Evolutionary conservation across 2,329 filamentous ascomycete genomes (phyloP).

Genomic region (Penicillium polonicum): DNA sequence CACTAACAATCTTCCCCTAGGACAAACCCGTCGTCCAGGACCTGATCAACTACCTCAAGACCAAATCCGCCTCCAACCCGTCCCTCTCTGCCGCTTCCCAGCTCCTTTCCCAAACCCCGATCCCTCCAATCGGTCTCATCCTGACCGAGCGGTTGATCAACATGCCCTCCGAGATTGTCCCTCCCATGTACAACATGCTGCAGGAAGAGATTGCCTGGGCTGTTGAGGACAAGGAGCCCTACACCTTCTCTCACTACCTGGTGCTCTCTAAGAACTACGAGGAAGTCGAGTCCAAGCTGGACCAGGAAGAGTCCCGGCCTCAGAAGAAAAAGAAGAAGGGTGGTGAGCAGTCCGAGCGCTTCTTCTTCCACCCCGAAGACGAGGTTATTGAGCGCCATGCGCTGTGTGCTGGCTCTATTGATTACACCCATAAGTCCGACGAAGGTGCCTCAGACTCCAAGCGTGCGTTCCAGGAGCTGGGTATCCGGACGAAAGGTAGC

Average conservation of each 20-base stretch:
- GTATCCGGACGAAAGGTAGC: conserved; percentile 78
- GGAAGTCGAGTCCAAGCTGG: conserved; percentile 79
- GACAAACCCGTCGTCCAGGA: conserved; percentile 70
- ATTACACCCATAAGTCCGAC: conserved; percentile 74
- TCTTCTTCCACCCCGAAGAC: conserved; percentile 96
- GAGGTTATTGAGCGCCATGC: conserved; percentile 81
- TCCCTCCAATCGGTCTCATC: conserved; percentile 72
- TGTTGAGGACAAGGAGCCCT: conserved; percentile 85
- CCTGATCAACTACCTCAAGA: conserved; percentile 68
- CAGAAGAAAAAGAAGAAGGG: conserved; percentile 66
- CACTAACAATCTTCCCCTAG: conserved; percentile 29
- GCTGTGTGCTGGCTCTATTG: conserved; percentile 65
- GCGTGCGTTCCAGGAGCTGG: conserved; percentile 89
- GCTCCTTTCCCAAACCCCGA: conserved; percentile 56
- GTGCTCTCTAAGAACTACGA: conserved; percentile 89
- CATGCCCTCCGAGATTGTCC: conserved; percentile 88
- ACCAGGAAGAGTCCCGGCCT: conserved; percentile 61
- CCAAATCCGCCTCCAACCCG: conserved; percentile 53
- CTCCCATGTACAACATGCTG: conserved; percentile 93
- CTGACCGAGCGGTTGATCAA: conserved; percentile 95
- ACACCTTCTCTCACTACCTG: conserved; percentile 89
- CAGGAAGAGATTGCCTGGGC: conserved; percentile 87
- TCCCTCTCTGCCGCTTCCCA: conserved; percentile 57
- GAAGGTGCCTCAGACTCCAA: conserved; percentile 86
- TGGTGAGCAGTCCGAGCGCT: conserved; percentile 56